Percentiles rank a stretch among this genome's conserved stretches.
Evolutionary conservation across 768 basidiomycete species (phyloP).

Genomic region (Boletus rufocinnamomeus): DNA sequence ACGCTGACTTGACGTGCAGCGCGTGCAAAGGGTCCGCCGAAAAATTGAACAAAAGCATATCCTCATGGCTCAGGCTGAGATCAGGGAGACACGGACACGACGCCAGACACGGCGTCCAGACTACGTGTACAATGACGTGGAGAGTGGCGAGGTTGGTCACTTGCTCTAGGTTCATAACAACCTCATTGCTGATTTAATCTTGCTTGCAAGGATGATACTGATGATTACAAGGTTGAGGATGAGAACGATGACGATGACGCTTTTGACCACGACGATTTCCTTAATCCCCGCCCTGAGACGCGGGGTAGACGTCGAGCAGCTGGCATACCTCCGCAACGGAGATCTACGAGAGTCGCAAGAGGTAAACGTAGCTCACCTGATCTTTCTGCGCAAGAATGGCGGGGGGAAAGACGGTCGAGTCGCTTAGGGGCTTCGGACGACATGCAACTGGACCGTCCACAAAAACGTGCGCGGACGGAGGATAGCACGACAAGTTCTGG

Average conservation of each 20-base stretch:
- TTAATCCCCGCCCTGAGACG: constrained; percentile 44
- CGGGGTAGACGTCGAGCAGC: constrained; percentile 44
- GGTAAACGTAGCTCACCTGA: constrained; percentile 54
- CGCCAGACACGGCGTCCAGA: constrained; percentile 72
- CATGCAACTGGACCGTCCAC: constrained; percentile 49
- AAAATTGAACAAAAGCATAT: constrained; percentile 68
- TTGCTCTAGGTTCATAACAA: constrained; percentile 21
- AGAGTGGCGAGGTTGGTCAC: constrained; percentile 55
- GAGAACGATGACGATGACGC: constrained; percentile 67
- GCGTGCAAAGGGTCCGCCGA: constrained; percentile 67
- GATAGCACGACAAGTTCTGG: constrained; percentile 63
- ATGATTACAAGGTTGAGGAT: constrained; percentile 67
- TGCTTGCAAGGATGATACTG: constrained; percentile 53
- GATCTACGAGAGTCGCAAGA: constrained; percentile 53
- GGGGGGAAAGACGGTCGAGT: constrained; percentile 72
- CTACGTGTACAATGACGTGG: constrained; percentile 75
- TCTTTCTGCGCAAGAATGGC: constrained; percentile 60
- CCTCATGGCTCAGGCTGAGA: constrained; percentile 71
- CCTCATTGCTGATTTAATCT: constrained; percentile 23
- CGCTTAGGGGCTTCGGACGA: constrained; percentile 63
- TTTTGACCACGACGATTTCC: constrained; percentile 42
- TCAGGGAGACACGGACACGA: constrained; percentile 78
- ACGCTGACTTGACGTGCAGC: constrained; percentile 46
- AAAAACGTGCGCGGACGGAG: constrained; percentile 77
- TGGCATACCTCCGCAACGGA: constrained; percentile 43